Evolutionary conservation across 805 yeast species (phyloP).

Genomic region (Zygotorulaspora danielsina): DNA sequence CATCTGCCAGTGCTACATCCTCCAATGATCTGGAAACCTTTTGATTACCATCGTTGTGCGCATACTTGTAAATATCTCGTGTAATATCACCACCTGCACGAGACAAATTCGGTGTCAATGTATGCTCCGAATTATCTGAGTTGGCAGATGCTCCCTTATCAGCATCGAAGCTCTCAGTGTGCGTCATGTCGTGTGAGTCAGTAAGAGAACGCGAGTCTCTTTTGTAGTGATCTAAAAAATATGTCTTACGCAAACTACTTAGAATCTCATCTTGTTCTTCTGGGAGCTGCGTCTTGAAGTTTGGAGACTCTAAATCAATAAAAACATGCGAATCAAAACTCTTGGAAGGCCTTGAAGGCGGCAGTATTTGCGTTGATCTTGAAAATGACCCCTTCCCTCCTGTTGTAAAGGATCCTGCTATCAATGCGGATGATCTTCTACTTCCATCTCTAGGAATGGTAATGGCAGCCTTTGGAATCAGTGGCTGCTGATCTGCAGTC

Average conservation of each 20-base stretch:
- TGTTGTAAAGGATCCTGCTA: conserved; percentile 12
- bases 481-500: conserved; percentile 8
- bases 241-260: conserved; percentile 32
- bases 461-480: conserved; percentile 14
- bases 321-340: conserved; percentile 27
- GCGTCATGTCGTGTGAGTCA: conserved; percentile 5
- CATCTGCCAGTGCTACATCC: conserved; percentile 22
- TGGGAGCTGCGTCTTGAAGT: conserved; percentile 27
- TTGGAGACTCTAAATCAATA: conserved; percentile 32
- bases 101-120: conserved; percentile 8
- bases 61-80: conserved; percentile 35
- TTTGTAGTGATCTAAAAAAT: conserved; percentile 19
- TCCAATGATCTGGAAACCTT: conserved; percentile 23
- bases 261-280: conserved; percentile 31
- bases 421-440: conserved; percentile 12
- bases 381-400: conserved; percentile 14
- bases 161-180: conserved; percentile 5
- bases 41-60: conserved; percentile 6
- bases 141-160: conserved; percentile 9
- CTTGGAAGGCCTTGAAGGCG: conserved; percentile 12
- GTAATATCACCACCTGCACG: conserved; percentile 38
- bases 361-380: conserved; percentile 9
- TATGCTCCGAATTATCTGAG: conserved; percentile 4
- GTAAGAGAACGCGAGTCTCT: conserved; percentile 7
- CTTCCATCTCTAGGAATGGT: conserved; percentile 13